phyloP scores from a whole-genome alignment of 331 rosid species.

The Acacia pycnantha region DNA sequence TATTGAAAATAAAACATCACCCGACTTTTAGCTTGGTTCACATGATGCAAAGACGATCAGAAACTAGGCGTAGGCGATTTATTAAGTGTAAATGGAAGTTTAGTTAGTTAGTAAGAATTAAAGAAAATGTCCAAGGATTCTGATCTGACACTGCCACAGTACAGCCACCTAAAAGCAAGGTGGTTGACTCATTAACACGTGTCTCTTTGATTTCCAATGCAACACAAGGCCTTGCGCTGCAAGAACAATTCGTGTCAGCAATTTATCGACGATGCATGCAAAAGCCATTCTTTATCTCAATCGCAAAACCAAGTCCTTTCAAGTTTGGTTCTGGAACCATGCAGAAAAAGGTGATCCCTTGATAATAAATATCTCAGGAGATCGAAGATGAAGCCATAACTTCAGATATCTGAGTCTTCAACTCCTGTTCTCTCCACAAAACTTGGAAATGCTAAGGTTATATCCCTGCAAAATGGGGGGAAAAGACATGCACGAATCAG shows the following conservation, averaged over 20 bases:
- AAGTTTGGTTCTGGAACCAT: background rate
- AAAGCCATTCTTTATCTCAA: slow-evolving; percentile 3
- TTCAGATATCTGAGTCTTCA: slow-evolving; percentile 53
- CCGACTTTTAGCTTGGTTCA: too few species aligned
- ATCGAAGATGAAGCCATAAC: slow-evolving; percentile 3
- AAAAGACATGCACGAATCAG: background rate
- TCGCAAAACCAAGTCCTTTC: slow-evolving; percentile 4
- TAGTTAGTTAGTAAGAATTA: background rate
- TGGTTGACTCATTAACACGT: background rate
- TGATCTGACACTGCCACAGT: background rate
- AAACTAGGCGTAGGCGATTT: background rate
- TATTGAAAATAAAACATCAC: too few species aligned
- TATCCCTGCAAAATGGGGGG: slow-evolving; percentile 62
- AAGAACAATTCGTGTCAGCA: background rate
- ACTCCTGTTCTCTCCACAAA: slow-evolving; percentile 58
- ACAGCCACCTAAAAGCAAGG: background rate
- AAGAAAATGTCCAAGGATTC: background rate
- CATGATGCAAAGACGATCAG: background rate
- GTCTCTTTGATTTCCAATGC: slow-evolving; percentile 2
- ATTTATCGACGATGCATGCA: background rate
- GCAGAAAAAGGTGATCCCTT: too few species aligned
- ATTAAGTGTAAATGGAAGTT: background rate
- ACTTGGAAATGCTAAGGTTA: slow-evolving; percentile 85
- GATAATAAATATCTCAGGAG: background rate
- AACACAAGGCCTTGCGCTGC: slow-evolving; percentile 9